Percentiles rank a stretch among this genome's conserved stretches.
Conservation (phyloP, 768 basidiomycete genomes). For the Lentinula aciculospora region DNA sequence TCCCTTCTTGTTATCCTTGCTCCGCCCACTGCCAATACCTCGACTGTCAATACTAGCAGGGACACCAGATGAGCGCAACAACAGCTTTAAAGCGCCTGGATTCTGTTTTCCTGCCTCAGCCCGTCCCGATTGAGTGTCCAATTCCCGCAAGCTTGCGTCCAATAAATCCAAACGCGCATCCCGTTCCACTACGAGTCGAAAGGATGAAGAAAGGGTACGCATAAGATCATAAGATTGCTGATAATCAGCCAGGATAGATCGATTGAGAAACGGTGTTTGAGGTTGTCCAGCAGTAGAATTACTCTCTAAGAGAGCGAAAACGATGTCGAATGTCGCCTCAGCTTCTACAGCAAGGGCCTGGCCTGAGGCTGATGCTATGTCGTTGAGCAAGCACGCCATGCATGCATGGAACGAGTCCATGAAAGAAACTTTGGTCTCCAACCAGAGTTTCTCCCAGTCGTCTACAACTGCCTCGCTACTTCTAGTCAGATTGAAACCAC, state of each 20-base stretch:
- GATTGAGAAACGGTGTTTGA: conserved; percentile 58
- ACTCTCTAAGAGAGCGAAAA: conserved; percentile 55
- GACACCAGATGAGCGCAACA: conserved; percentile 57
- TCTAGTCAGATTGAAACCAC: conserved; percentile 37
- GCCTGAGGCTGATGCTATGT: conserved; percentile 39
- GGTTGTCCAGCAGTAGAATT: conserved; percentile 25
- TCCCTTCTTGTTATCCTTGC: conserved; percentile 8
- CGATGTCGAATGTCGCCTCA: conserved; percentile 49
- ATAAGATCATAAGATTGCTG: conserved; percentile 61
- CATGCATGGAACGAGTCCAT: conserved; percentile 66
- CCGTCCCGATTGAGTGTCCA: conserved; percentile 16
- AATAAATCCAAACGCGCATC: conserved; percentile 56
- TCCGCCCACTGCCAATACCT: conserved; percentile 20
- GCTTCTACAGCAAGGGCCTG: conserved; percentile 36
- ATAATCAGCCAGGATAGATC: conserved; percentile 65
- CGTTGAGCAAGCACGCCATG: conserved; percentile 41
- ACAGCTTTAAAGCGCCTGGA: conserved; percentile 56
- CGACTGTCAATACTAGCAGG: conserved; percentile 32
- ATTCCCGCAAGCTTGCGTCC: conserved; percentile 44
- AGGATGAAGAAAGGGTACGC: conserved; percentile 37
- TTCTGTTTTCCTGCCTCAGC: conserved; percentile 19
- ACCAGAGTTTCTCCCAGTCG: conserved; percentile 69
- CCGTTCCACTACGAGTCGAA: conserved; percentile 41
- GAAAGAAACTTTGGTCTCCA: conserved; percentile 68
- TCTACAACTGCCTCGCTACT: conserved; percentile 29